Base-by-base conservation (phyloP, 805 yeast species). In the Jamesozyma rosinii region DNA sequence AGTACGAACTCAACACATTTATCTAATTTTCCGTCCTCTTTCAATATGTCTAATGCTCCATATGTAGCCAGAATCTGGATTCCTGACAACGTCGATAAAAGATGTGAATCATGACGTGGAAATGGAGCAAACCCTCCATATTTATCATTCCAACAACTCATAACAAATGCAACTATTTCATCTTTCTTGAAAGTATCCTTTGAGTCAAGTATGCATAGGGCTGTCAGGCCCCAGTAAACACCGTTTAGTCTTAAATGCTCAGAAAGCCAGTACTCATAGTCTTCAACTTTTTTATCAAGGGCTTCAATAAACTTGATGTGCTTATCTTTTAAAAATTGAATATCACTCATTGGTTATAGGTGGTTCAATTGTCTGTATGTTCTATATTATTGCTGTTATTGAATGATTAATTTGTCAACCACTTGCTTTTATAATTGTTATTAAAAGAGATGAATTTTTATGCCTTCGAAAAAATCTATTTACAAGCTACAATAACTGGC, bases 191-290 rank as follows among this genome's bases (percentile, higher is more conserved):
- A 74, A 0, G 78, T 74, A 13, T 74, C 74, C 29, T 71, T 63
- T 2, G 79, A 67, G 24, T 73, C 69, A 63, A 90, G 58, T 1
- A 82, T 63, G 40, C 75, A 74, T 27, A 89, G 62, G 0, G 96
- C 87, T 15, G 83, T 81, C 2, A 86, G 67, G 0, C 97, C 97
- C 99, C 99, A 92, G 60, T 92, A 92, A 0, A 92, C 71, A 1
- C 97, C 98, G 54, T 85, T 87, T 71, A 92, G 64, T 27, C 97
- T 72, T 40, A 92, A 68, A 60, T 92, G 97, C 55, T 92, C 97
- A 10, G 86, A 76, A 41, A 89, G 63, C 92, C 95, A 87, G 63
- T 87, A 89, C 53, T 83, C 88, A 24, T 79, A 67, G 57, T 81
- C 74, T 58, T 78, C 72, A 43, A 74, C 68, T 48, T 72, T 68